Conservation (phyloP, 2,329 filamentous ascomycete genomes). For the Magnaporthiopsis incrustans region DNA sequence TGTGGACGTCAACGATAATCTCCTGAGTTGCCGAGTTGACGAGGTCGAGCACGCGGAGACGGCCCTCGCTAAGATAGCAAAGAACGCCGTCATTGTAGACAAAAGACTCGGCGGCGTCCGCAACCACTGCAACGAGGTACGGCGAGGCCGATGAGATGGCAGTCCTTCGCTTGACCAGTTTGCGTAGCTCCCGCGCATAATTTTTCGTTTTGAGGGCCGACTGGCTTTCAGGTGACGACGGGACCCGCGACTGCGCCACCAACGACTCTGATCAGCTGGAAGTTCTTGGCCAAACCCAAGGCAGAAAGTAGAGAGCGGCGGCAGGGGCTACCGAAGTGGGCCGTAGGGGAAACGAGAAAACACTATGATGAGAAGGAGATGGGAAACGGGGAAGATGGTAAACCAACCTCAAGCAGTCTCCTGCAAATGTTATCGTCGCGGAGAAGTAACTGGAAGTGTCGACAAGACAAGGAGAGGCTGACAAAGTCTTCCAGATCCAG, state of each 20-base stretch:
- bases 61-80: conserved; percentile 47
- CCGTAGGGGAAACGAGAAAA: not conserved
- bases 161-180: conserved; percentile 50
- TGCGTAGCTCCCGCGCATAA: conserved; percentile 48
- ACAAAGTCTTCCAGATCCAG: conserved; percentile 52
- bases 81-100: conserved; percentile 56
- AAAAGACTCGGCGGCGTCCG: conserved; percentile 47
- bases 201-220: conserved; percentile 20
- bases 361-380: not conserved
- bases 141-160: conserved; percentile 55
- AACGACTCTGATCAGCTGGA: conserved; percentile 9
- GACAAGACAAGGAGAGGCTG: conserved; percentile 44
- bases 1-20: conserved; percentile 45
- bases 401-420: conserved; percentile 45
- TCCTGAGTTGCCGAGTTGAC: conserved; percentile 40
- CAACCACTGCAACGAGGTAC: conserved; percentile 52
- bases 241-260: conserved; percentile 23
- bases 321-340: not conserved
- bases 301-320: not conserved
- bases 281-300: not conserved
- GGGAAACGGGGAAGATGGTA: conserved; percentile 15
- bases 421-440: conserved; percentile 49
- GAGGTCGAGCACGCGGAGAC: conserved; percentile 52
- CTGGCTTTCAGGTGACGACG: conserved; percentile 22
- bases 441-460: conserved; percentile 40